Evolutionary conservation across 345 rosid genomes (phyloP), one percentile per base, ranked within the genome.

Genomic region (Excoecaria cochinchinensis): DNA sequence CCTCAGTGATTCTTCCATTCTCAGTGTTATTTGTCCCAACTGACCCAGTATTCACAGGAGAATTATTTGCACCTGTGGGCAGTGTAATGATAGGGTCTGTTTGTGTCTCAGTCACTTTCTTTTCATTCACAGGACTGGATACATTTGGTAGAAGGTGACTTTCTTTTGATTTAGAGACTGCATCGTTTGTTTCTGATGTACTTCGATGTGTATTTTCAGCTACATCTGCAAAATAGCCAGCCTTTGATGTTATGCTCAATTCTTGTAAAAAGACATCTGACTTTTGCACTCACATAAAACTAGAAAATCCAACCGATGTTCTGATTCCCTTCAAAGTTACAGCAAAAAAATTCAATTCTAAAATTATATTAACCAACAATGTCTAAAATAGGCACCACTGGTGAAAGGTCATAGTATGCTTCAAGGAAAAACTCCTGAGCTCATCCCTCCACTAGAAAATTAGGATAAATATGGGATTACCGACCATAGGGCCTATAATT

Each of bases 161-260:
- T 63, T 79, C 87, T 24, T 77, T 80, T 77, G 87, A 56, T 55
- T 69, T 66, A 15, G 82, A 64, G 77, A 60, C 77, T 22, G 87
- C 76, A 74, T 60, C 77, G 77, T 88, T 88, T 64, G 87, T 77
- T 77, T 77, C 79, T 76, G 87, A 82, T 31, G 86, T 55, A 72
- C 82, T 83, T 80, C 79, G 78, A 72, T 89, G 74, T 25, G 69
- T 75, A 44, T 61, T 60, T 59, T 71, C 77, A 25, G 70, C 77
- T 66, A 39, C 72, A 77, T 87, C 99, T 90, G 83, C 84, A 83
- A 68, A 57, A 81, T 55, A 71, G 82, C 75, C 81, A 82, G 78
- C 22, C 67, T 42, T 72, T 60, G 73, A 65, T 68, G 40, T 63
- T 60, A 77, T 71, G 60, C n/a, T 67, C 71, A 73, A 60, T 73